A percentile compares a stretch with the other conserved stretches of the same genome.
These are phyloP conservation scores for Pseudogymnoascus destructans DNA, from an alignment of 2,329 filamentous ascomycete genomes.

Conservation along the genomic window DNA sequence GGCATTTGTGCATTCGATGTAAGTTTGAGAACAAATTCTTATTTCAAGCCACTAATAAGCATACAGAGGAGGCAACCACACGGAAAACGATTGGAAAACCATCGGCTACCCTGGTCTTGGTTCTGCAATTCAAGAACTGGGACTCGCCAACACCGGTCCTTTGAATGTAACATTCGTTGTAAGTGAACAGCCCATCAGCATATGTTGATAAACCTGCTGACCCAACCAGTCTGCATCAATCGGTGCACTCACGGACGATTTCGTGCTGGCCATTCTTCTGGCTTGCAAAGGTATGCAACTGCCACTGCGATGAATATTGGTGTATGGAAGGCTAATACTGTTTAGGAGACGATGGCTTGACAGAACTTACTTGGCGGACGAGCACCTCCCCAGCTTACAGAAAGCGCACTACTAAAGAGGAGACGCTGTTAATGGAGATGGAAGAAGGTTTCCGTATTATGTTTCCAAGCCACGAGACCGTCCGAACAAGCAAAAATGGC, in stretches of 20 bases:
- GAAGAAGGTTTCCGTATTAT: slow-evolving; percentile 55
- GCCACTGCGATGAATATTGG: not conserved
- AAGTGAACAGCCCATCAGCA: slow-evolving; percentile 22
- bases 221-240: slow-evolving; percentile 58
- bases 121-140: slow-evolving; percentile 49
- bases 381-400: slow-evolving; percentile 14
- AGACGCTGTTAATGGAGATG: slow-evolving; percentile 18
- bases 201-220: not conserved
- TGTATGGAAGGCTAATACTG: slow-evolving; percentile 6
- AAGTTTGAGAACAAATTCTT: slow-evolving; percentile 25
- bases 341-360: slow-evolving; percentile 34
- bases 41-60: slow-evolving; percentile 7
- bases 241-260: slow-evolving; percentile 56
- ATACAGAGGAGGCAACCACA: slow-evolving; percentile 42
- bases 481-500: slow-evolving; percentile 51
- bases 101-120: slow-evolving; percentile 68
- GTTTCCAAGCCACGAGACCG: slow-evolving; percentile 64
- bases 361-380: slow-evolving; percentile 31
- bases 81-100: slow-evolving; percentile 32
- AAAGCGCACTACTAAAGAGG: slow-evolving; percentile 14
- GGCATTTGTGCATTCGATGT: slow-evolving; percentile 80
- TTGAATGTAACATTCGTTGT: slow-evolving; percentile 64
- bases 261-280: slow-evolving; percentile 47
- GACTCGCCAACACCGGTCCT: slow-evolving; percentile 39
- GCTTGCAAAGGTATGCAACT: slow-evolving; percentile 38